A percentile compares a stretch with the other conserved stretches of the same genome.
Conservation (phyloP, 2,329 filamentous ascomycete species). For the Apiospora sp. region DNA sequence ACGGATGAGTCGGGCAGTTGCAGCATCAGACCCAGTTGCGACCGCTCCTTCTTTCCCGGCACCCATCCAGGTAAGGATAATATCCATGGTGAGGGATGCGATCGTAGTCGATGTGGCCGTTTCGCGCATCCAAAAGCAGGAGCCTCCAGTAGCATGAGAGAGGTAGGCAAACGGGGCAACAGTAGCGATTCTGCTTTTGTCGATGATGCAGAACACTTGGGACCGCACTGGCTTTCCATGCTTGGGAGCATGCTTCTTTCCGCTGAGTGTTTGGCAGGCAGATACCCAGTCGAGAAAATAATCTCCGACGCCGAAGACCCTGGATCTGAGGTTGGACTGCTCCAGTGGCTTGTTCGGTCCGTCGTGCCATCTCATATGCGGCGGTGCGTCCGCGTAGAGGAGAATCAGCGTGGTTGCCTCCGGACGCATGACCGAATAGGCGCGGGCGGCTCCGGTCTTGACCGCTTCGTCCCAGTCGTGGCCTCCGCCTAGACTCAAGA, state of each 20-base stretch:
- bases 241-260: slow-evolving; percentile 24
- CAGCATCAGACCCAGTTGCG: slow-evolving; percentile 26
- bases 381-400: slow-evolving; percentile 56
- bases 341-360: slow-evolving; percentile 43
- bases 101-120: slow-evolving; percentile 40
- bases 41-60: slow-evolving; percentile 25
- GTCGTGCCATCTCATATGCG: slow-evolving; percentile 48
- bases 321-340: slow-evolving; percentile 28
- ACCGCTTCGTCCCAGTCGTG: slow-evolving; percentile 56
- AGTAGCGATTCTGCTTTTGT: slow-evolving; percentile 32
- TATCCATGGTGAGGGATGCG: slow-evolving; percentile 26
- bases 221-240: slow-evolving; percentile 46
- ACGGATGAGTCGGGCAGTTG: slow-evolving; percentile 32
- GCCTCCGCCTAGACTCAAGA: slow-evolving; percentile 45
- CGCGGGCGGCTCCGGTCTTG: slow-evolving; percentile 57
- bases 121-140: slow-evolving; percentile 45
- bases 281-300: slow-evolving; percentile 55
- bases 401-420: slow-evolving; percentile 58
- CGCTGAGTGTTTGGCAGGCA: slow-evolving; percentile 44
- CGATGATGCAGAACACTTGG: slow-evolving; percentile 52
- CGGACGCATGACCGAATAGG: slow-evolving; percentile 55
- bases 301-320: slow-evolving; percentile 43
- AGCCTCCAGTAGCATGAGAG: slow-evolving; percentile 50
- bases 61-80: slow-evolving; percentile 45
- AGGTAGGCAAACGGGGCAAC: slow-evolving; percentile 51